Conservation (phyloP, 345 rosid species). For the Populus tremula region DNA sequence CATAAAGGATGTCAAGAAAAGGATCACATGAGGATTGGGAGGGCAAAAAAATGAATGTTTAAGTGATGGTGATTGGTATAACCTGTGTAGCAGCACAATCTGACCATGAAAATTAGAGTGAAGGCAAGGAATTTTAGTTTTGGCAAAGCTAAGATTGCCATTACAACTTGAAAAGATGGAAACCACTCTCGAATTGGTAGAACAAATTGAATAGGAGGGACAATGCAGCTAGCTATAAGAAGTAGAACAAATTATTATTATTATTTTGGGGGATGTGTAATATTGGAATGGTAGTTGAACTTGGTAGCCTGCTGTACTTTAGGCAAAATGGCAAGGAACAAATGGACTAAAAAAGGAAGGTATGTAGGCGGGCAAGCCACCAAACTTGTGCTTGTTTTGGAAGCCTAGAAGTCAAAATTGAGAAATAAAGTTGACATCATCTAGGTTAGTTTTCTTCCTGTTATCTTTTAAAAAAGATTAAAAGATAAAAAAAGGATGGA, state of each 20-base stretch:
- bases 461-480: neutral
- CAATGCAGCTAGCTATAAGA: neutral
- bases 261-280: too few species aligned
- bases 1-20: neutral
- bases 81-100: constrained; percentile 21
- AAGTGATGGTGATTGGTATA: neutral
- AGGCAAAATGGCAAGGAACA: neutral
- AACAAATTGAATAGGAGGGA: neutral
- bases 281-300: neutral
- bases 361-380: neutral
- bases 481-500: constrained; percentile 33
- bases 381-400: neutral
- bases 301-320: neutral
- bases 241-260: neutral
- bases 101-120: constrained; percentile 9
- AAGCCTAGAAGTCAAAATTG: neutral
- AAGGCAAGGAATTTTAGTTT: neutral
- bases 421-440: too few species aligned
- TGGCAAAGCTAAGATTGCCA: constrained; percentile 4
- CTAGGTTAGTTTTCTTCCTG: too few species aligned
- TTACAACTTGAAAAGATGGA: neutral
- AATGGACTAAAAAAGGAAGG: neutral
- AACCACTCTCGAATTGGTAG: too few species aligned
- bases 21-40: neutral
- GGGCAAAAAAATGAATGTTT: neutral